Percentiles rank a stretch among this genome's conserved stretches.
Conservation (phyloP, 176 grass and related monocot genomes). For the Carex cristatella region DNA sequence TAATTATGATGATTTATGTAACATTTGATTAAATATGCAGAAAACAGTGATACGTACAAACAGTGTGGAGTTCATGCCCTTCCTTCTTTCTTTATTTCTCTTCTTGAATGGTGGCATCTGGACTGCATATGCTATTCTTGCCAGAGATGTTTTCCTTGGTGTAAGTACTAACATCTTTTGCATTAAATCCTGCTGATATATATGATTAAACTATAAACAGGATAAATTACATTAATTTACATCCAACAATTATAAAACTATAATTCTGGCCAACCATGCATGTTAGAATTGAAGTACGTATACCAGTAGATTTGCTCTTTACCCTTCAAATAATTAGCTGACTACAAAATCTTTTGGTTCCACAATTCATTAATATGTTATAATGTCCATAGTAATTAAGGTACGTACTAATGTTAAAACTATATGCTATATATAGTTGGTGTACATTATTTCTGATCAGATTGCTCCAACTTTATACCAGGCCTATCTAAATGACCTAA, state of each 20-base stretch:
- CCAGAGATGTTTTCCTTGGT: slow-evolving; percentile 48
- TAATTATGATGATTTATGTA: not conserved
- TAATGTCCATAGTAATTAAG: too few species aligned
- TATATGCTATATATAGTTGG: too few species aligned
- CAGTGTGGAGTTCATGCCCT: slow-evolving; percentile 78
- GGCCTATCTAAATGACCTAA: too few species aligned
- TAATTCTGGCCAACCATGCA: not conserved
- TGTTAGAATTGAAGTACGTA: not conserved
- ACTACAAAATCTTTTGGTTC: not conserved
- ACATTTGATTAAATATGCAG: slow-evolving; percentile 23
- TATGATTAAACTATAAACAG: not conserved
- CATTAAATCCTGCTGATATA: not conserved
- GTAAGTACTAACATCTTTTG: slow-evolving; percentile 29
- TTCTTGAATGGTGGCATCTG: slow-evolving; percentile 71
- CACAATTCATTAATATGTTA: too few species aligned
- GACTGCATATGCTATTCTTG: slow-evolving; percentile 46
- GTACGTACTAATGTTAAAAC: too few species aligned
- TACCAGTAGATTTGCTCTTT: not conserved
- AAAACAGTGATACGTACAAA: slow-evolving; percentile 45
- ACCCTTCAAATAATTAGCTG: not conserved
- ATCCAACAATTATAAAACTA: not conserved
- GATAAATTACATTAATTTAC: too few species aligned
- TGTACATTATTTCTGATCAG: too few species aligned
- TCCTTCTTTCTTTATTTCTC: slow-evolving; percentile 64
- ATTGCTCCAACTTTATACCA: too few species aligned